phyloP scores from a whole-genome alignment of 768 basidiomycete species.

The Mycena indigotica region DNA sequence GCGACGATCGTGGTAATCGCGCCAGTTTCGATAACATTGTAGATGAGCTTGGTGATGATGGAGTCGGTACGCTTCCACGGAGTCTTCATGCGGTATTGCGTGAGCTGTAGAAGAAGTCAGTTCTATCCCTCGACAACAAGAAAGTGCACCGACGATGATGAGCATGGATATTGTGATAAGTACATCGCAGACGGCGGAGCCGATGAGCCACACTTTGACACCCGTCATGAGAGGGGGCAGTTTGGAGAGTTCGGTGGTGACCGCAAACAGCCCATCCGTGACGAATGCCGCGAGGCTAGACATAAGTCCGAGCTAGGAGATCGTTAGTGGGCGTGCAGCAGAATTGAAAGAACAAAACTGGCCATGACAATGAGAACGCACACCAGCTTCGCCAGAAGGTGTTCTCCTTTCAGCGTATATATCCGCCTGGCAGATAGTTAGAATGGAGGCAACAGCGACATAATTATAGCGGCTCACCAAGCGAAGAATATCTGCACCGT shows the following conservation, averaged over 20 bases:
- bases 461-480: constrained; percentile 1
- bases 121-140: background rate
- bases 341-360: background rate
- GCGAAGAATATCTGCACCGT: constrained; percentile 1
- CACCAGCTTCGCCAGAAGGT: background rate
- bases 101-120: background rate
- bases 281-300: background rate
- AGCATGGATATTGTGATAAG: constrained; percentile 7
- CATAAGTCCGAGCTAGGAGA: constrained; percentile 1
- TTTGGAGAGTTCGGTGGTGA: background rate
- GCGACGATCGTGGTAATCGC: background rate
- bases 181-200: constrained; percentile 1
- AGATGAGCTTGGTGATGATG: background rate
- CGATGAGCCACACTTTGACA: constrained; percentile 18
- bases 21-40: background rate
- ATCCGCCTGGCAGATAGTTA: background rate
- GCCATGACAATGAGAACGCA: background rate
- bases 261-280: background rate
- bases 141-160: background rate
- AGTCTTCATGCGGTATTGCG: background rate
- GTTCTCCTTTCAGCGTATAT: background rate
- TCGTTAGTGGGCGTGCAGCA: background rate
- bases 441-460: too few relatives aligned
- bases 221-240: background rate
- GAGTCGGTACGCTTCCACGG: background rate